Conservation (phyloP, 805 yeast species). For the Limtongia smithiae region DNA sequence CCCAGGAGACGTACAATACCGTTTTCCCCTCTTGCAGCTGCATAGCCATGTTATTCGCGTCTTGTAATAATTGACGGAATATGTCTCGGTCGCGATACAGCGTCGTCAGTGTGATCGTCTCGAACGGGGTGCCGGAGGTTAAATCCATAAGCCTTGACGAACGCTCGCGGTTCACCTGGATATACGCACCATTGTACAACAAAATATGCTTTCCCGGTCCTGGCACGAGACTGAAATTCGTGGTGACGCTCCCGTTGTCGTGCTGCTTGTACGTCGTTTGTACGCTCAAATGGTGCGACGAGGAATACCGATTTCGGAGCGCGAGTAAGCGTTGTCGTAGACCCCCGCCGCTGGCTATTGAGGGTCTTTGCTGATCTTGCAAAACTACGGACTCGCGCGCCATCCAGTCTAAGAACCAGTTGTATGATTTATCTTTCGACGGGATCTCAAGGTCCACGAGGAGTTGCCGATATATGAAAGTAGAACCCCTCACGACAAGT, state of each 20-base stretch:
- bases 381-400: constrained; percentile 26
- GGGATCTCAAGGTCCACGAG: constrained; percentile 91
- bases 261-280: constrained; percentile 84
- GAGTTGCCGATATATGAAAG: constrained; percentile 73
- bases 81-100: constrained; percentile 73
- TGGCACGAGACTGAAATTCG: constrained; percentile 87
- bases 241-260: constrained; percentile 84
- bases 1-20: constrained; percentile 90
- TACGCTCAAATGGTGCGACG: constrained; percentile 72
- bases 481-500: constrained; percentile 59
- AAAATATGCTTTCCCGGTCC: constrained; percentile 96
- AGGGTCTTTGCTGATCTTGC: not conserved
- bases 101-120: constrained; percentile 91
- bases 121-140: constrained; percentile 90
- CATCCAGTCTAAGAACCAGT: constrained; percentile 98
- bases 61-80: constrained; percentile 66
- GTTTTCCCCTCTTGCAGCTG: constrained; percentile 87
- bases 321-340: constrained; percentile 2
- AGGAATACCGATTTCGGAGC: constrained; percentile 13
- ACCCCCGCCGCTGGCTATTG: not conserved
- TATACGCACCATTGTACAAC: constrained; percentile 78
- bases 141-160: constrained; percentile 84
- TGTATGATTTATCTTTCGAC: constrained; percentile 85
- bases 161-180: constrained; percentile 84
- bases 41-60: constrained; percentile 81